Conservation (phyloP, 805 yeast genomes). For the Ogataea trehaloabstinens region DNA sequence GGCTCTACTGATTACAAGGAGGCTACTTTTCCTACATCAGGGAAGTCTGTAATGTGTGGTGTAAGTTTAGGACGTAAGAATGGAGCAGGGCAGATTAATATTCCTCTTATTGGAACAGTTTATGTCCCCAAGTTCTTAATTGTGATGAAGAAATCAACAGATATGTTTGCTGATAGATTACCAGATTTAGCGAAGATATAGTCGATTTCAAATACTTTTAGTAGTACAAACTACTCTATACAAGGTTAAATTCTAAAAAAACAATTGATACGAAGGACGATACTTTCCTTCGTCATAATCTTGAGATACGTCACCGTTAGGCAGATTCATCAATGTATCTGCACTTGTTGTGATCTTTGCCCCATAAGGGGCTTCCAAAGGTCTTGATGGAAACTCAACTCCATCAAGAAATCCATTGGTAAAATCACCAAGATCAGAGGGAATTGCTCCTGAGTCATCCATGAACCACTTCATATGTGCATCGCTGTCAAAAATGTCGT, state of each 20-base stretch:
- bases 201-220: no score
- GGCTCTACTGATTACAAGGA: slow-evolving; percentile 3
- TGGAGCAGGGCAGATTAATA: slow-evolving; percentile 27
- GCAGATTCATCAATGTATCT: neutral
- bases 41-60: slow-evolving; percentile 3
- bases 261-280: slow-evolving; percentile 4
- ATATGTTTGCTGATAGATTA: slow-evolving; percentile 10
- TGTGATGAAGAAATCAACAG: slow-evolving; percentile 17
- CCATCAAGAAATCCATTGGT: neutral
- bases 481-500: slow-evolving; percentile 3
- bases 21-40: neutral
- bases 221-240: no score
- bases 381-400: neutral
- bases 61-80: slow-evolving; percentile 25
- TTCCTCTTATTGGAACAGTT: slow-evolving; percentile 22
- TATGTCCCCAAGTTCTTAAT: slow-evolving; percentile 20
- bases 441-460: neutral
- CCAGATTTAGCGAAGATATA: no score
- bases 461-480: slow-evolving; percentile 1
- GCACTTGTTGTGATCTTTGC: neutral
- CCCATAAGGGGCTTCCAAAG: neutral
- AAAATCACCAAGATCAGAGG: neutral
- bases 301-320: neutral
- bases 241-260: no score
- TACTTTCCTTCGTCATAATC: slow-evolving; percentile 2